Base-by-base conservation (phyloP, 1,284 basidiomycete species). In the Leccinum variabile region DNA sequence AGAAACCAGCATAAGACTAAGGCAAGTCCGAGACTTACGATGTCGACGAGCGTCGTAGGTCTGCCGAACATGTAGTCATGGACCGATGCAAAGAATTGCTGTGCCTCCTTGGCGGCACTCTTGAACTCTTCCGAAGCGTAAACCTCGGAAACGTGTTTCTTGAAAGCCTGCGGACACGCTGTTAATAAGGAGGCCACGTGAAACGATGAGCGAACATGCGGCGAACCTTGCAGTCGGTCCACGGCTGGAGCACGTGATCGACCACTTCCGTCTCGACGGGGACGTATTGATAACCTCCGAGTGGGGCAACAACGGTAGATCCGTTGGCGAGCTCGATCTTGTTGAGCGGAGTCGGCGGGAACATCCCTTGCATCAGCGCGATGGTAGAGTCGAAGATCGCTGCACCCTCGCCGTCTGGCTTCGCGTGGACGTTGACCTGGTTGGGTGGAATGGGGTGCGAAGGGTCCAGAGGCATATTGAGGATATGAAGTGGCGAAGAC, bases 321-420 rank as follows among this genome's bases (percentile, higher is more conserved):
- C 88, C 91, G 70, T 95, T 92, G n/a, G 93, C 92, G 18, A 94
- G 84, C 56, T 81, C 78, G 63, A 89, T 87, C 70, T 82, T 85
- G 79, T 90, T 87, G 57, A 81, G 80, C 33, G 80, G 76, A 63
- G 82, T 90, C 5, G 91, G 90, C 8, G 91, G 90, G 82, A 87
- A 93, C 61, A 92, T 77, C 3, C 90, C 91, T 71, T 94, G 92
- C 50, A 92, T 78, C 54, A 90, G 77, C 3, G 90, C 88, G 57
- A 89, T 88, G 28, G 87, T 82, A 22, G 89, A 89, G 77, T 94
- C 91, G 75, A 94, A 91, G 67, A 94, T 91, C n/a, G 90, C 87
- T 14, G 86, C 82, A 54, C 91, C 91, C 74, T 94, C 92, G 32
- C 87, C 90, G 54, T 91, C 92, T 54, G 87, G 87, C 77, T 94